Base-by-base conservation (phyloP, 768 basidiomycete genomes). In the Pisolithus microcarpus region DNA sequence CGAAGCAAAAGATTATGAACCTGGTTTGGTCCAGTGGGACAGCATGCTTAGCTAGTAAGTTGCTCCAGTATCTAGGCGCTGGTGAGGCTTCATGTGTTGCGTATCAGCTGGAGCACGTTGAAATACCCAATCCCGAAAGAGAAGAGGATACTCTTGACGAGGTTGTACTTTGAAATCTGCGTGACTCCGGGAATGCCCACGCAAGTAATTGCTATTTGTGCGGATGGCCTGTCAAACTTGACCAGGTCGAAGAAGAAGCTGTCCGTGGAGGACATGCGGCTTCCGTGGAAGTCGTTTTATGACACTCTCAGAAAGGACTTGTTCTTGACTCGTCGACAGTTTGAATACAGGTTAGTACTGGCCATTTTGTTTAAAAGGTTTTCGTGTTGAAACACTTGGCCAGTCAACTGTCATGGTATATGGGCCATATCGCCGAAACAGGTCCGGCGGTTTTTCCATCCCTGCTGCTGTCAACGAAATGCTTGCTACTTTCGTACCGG, bases 61-160 rank as follows among this genome's bases (percentile, higher is more conserved):
- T n/a, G 26, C 31, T 28, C 39, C 5, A 23, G 38, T 49, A 26
- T 18, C 11, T 54, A 38, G 19, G 24, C 23, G 46, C 39, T 50
- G 52, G 49, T 48, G 40, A 55, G 53, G n/a, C 51, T 48, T 64
- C 52, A 59, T 48, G 34, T 50, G 40, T 36, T 49, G 28, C 23
- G 38, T 28, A 37, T 52, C 58, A 90, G 87, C 62, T 92, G 90
- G 89, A 67, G 70, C 42, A 83, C 83, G 72, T 76, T 93, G 64
- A 88, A 90, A 61, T 92, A 91, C 61, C 91, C 88, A 34, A 84
- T 94, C 60, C 88, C 87, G 50, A 84, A 85, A 62, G 81, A 82
- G 53, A 84, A 81, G 58, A 76, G 91, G 50, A 80, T 91, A 48
- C 73, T 70, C 38, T 72, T 94, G 28, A 82, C 84, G 43, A 85